A percentile compares a stretch with the other conserved stretches of the same genome.
Conservation (phyloP, 352 stramenopile species). For the Globisporangium radiosum region DNA sequence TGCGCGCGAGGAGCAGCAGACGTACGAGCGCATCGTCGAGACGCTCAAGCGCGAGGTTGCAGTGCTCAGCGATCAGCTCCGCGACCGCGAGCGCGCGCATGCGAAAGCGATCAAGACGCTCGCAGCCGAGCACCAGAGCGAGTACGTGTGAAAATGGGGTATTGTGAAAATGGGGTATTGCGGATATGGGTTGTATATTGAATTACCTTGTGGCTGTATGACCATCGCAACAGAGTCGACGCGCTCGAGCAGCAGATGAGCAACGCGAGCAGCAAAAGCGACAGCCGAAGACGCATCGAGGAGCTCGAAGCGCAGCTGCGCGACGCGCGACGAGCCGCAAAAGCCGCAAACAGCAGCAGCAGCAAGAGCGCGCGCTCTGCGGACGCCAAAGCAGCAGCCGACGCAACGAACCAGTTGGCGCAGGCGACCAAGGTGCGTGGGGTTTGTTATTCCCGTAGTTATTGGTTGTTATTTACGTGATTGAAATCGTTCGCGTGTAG, state of each 20-base stretch:
- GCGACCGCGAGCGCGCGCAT: slow-evolving; percentile 40
- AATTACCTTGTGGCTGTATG: not conserved
- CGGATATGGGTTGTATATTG: no score
- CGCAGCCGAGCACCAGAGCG: slow-evolving; percentile 35
- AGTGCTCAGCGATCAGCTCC: slow-evolving; percentile 43
- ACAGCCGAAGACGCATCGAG: slow-evolving; percentile 34
- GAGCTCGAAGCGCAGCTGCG: slow-evolving; percentile 51
- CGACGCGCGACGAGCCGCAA: slow-evolving; percentile 36
- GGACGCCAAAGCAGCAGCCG: not conserved
- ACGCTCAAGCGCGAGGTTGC: slow-evolving; percentile 65
- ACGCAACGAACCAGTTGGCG: slow-evolving; percentile 44
- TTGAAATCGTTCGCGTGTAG: no score
- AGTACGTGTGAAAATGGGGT: slow-evolving; percentile 5
- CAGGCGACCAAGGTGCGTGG: slow-evolving; percentile 65
- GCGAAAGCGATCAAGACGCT: slow-evolving; percentile 40
- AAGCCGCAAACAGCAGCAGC: slow-evolving; percentile 27
- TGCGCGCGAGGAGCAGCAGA: slow-evolving; percentile 60
- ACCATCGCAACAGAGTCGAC: slow-evolving; percentile 17
- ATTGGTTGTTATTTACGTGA: not conserved
- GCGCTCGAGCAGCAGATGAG: slow-evolving; percentile 12
- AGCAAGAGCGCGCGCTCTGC: not conserved
- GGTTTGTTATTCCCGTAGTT: not conserved
- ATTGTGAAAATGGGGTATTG: not conserved
- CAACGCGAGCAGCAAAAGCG: slow-evolving; percentile 4
- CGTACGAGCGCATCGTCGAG: slow-evolving; percentile 60